Conservation (phyloP, 139 green algal genomes). For the Deuterostichococcus epilithicus region DNA sequence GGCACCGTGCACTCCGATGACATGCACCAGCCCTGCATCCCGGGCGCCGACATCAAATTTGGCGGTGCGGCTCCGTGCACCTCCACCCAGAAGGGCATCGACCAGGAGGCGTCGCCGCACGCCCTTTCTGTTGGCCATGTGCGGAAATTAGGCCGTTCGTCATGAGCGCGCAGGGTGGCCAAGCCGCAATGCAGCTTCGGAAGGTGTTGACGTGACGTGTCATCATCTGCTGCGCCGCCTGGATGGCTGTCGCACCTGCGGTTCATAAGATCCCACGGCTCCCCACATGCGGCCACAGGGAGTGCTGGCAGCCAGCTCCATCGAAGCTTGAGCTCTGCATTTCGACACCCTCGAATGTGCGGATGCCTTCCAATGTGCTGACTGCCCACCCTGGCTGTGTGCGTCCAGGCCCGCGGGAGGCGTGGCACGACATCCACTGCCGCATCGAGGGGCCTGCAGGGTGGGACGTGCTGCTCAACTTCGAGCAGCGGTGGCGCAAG, state of each 20-base stretch:
- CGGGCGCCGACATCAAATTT: not conserved
- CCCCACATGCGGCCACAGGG: too few relatives aligned
- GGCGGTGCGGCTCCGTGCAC: not conserved
- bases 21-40: slow-evolving; percentile 34
- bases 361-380: not conserved
- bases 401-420: slow-evolving; percentile 36
- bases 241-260: too few relatives aligned
- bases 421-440: slow-evolving; percentile 68
- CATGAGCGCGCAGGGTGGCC: too few relatives aligned
- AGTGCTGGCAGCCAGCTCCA: not conserved
- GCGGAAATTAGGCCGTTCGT: too few relatives aligned
- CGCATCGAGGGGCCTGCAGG: slow-evolving; percentile 43
- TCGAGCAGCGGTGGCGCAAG: slow-evolving; percentile 37
- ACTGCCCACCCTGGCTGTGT: not conserved
- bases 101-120: not conserved
- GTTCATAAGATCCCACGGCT: too few relatives aligned
- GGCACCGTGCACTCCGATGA: slow-evolving; percentile 34
- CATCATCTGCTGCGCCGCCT: too few relatives aligned
- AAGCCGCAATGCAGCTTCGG: too few relatives aligned
- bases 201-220: too few relatives aligned
- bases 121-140: too few relatives aligned
- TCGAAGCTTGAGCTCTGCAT: not conserved
- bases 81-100: not conserved
- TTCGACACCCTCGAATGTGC: not conserved
- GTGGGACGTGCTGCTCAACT: slow-evolving; percentile 54